A percentile compares a stretch with the other conserved stretches of the same genome.
Evolutionary conservation across 2,329 filamentous ascomycete genomes (phyloP).

Genomic region (Fusarium pseudograminearum): DNA sequence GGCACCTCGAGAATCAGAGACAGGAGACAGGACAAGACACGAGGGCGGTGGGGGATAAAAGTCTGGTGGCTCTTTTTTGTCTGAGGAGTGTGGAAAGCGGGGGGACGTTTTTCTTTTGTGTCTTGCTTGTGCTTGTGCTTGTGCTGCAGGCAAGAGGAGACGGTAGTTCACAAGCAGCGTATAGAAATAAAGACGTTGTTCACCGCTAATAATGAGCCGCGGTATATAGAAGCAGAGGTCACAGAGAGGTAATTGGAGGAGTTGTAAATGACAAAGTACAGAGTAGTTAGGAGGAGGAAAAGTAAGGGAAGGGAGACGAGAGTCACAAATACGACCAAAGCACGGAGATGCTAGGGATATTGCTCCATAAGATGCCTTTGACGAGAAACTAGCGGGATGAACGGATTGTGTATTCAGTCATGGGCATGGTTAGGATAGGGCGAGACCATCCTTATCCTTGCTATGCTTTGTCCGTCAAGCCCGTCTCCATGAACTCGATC

Average conservation of each 20-base stretch:
- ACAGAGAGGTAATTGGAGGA: slow-evolving; percentile 19
- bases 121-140: slow-evolving; percentile 2
- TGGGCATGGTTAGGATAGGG: slow-evolving; percentile 16
- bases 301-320: slow-evolving; percentile 21
- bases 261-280: slow-evolving; percentile 4
- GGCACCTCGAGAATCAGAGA: slow-evolving; percentile 18
- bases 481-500: neutral
- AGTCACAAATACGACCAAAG: slow-evolving; percentile 27
- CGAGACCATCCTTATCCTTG: slow-evolving; percentile 17
- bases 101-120: slow-evolving; percentile 19
- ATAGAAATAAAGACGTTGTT: slow-evolving; percentile 16
- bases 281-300: slow-evolving; percentile 8
- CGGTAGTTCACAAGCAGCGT: slow-evolving; percentile 6
- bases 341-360: slow-evolving; percentile 30
- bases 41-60: slow-evolving; percentile 26
- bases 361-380: slow-evolving; percentile 7
- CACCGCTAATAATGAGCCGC: slow-evolving; percentile 2
- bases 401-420: slow-evolving; percentile 30
- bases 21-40: slow-evolving; percentile 11
- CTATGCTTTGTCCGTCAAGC: slow-evolving; percentile 9
- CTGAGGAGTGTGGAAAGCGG: slow-evolving; percentile 7
- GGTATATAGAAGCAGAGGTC: slow-evolving; percentile 17
- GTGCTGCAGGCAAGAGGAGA: slow-evolving; percentile 19
- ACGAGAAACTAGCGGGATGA: slow-evolving; percentile 34
- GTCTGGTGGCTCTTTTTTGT: slow-evolving; percentile 18